Percentiles rank a stretch among this genome's conserved stretches.
phyloP scores from a whole-genome alignment of 2,329 filamentous ascomycete species.

The Ophiostoma angusticollis region DNA sequence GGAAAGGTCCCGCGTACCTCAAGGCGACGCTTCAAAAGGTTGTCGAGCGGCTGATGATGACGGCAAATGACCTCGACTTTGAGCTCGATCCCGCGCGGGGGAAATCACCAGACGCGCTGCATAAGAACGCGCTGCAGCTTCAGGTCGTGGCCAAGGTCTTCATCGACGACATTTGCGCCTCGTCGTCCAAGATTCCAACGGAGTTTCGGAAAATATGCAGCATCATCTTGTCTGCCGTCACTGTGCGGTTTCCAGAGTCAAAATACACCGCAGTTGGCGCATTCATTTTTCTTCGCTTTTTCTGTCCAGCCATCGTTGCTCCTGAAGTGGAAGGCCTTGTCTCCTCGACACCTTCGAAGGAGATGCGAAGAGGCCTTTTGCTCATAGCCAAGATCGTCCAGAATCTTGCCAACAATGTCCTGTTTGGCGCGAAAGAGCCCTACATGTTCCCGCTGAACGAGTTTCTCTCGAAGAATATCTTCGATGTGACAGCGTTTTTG shows the following conservation, averaged over 20 bases:
- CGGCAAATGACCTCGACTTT: conserved; percentile 53
- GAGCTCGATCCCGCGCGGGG: conserved; percentile 54
- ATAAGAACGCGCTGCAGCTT: conserved; percentile 54
- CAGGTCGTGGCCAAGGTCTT: conserved; percentile 57
- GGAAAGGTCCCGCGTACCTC: conserved; percentile 54
- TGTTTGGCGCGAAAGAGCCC: conserved; percentile 59
- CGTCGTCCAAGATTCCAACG: conserved; percentile 45
- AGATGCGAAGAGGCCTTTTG: conserved; percentile 54
- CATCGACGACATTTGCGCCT: conserved; percentile 57
- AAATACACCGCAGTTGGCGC: conserved; percentile 61
- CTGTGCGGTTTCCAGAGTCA: conserved; percentile 51
- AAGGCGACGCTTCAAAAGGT: conserved; percentile 53
- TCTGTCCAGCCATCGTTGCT: conserved; percentile 59
- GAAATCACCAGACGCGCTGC: conserved; percentile 45
- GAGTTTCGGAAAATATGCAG: conserved; percentile 56
- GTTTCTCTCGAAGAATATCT: conserved; percentile 56
- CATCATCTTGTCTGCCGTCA: conserved; percentile 53
- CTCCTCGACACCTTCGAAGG: conserved; percentile 46
- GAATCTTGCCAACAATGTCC: conserved; percentile 58
- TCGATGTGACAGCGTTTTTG: conserved; percentile 52
- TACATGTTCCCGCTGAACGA: conserved; percentile 62
- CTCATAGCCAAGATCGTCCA: conserved; percentile 61
- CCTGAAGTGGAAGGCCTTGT: conserved; percentile 57
- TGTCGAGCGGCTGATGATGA: conserved; percentile 51
- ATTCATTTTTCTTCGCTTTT: conserved; percentile 60